These are phyloP conservation scores for Kwoniella sp. DNA, from an alignment of 768 basidiomycete genomes.

Conservation along the genomic window DNA sequence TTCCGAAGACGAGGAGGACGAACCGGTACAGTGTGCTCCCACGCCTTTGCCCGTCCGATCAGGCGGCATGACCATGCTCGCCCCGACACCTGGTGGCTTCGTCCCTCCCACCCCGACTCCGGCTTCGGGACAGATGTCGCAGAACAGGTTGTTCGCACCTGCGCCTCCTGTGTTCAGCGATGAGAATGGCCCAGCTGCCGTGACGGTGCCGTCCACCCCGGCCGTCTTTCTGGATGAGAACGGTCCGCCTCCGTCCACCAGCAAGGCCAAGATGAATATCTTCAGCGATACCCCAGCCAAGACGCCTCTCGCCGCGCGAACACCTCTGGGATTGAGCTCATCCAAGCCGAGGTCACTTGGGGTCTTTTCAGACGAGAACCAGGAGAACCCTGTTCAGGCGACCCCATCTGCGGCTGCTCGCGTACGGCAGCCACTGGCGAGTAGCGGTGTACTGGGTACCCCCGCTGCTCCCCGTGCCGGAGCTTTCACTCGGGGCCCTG, in stretches of 20 bases:
- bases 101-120: constrained; percentile 51
- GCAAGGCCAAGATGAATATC: constrained; percentile 34
- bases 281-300: constrained; percentile 46
- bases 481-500: neutral
- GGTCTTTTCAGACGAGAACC: constrained; percentile 21
- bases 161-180: constrained; percentile 17
- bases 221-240: constrained; percentile 40
- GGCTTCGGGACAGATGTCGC: constrained; percentile 30
- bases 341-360: constrained; percentile 27
- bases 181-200: constrained; percentile 28
- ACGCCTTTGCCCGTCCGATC: constrained; percentile 39
- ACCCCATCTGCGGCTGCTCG: constrained; percentile 9
- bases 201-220: constrained; percentile 5
- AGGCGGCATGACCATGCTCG: constrained; percentile 33
- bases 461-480: constrained; percentile 18
- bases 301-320: constrained; percentile 33
- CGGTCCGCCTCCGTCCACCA: constrained; percentile 20
- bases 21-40: constrained; percentile 21
- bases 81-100: constrained; percentile 26
- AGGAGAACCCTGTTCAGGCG: constrained; percentile 5
- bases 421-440: constrained; percentile 3
- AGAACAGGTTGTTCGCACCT: constrained; percentile 9
- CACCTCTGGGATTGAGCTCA: constrained; percentile 24
- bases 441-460: constrained; percentile 32
- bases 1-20: constrained; percentile 43